These are phyloP conservation scores for Arbutus unedo DNA, from an alignment of 148 eudicot genomes.

Conservation along the genomic window DNA sequence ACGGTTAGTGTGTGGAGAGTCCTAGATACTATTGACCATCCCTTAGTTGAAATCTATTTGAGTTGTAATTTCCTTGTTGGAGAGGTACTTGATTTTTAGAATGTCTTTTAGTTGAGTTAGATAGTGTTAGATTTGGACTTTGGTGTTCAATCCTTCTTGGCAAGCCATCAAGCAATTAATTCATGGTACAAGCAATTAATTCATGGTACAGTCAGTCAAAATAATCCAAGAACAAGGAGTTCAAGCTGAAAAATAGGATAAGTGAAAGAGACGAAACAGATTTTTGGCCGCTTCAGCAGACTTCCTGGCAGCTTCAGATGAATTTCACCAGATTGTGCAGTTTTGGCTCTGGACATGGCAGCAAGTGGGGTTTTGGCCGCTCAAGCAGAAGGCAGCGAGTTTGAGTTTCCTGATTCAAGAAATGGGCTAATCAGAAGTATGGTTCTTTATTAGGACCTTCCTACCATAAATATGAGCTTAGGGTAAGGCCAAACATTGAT, in stretches of 20 bases:
- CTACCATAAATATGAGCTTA: neutral
- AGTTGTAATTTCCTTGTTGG: neutral
- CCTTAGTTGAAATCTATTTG: neutral
- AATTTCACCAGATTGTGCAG: neutral
- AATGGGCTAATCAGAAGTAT: neutral
- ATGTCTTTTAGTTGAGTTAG: neutral
- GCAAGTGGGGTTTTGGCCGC: neutral
- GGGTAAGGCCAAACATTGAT: neutral
- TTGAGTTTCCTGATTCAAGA: neutral
- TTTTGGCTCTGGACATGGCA: neutral
- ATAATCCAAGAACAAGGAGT: neutral
- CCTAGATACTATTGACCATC: neutral
- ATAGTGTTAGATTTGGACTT: neutral
- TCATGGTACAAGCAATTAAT: neutral
- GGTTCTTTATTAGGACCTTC: neutral
- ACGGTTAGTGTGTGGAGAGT: neutral
- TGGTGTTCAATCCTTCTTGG: neutral
- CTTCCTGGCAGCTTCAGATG: neutral
- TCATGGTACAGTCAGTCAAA: neutral
- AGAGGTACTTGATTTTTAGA: neutral
- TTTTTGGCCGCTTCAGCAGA: neutral
- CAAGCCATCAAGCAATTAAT: slow-evolving; percentile 2
- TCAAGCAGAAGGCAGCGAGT: neutral
- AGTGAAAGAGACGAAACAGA: neutral
- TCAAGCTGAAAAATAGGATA: neutral